phyloP scores from a whole-genome alignment of 306 rosid genomes.

The Gleditsia sinensis region DNA sequence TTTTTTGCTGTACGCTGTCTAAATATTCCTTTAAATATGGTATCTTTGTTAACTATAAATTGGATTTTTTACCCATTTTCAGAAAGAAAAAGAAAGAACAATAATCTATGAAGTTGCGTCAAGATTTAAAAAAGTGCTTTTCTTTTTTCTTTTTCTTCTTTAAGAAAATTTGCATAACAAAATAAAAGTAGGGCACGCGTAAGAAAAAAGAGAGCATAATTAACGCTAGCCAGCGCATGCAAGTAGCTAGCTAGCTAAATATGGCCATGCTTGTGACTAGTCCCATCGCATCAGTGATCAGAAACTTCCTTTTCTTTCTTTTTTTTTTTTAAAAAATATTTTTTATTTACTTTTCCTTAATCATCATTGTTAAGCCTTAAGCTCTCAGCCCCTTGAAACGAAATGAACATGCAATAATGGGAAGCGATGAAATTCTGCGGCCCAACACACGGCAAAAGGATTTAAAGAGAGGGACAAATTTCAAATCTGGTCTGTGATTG shows the following conservation, averaged over 20 bases:
- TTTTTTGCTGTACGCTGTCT: too few relatives aligned
- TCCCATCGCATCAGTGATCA: background rate
- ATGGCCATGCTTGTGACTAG: background rate
- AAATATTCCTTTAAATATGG: background rate
- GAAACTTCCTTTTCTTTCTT: too few relatives aligned
- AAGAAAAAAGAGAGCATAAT: constrained; percentile 15
- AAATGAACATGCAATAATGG: constrained; percentile 32
- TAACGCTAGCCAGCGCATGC: constrained; percentile 26
- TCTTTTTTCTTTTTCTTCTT: background rate
- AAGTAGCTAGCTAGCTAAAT: background rate
- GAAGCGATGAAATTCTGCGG: background rate
- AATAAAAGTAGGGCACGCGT: constrained; percentile 37
- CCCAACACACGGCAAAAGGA: constrained; percentile 11
- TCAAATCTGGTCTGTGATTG: background rate
- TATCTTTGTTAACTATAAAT: background rate
- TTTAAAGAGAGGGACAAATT: background rate
- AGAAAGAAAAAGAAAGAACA: background rate
- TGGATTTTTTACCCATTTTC: background rate
- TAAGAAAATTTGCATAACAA: background rate
- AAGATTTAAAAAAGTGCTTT: background rate
- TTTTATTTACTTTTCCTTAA: too few relatives aligned
- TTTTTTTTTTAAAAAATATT: too few relatives aligned
- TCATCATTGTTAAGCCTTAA: background rate
- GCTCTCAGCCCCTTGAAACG: background rate
- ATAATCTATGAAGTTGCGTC: background rate